phyloP scores from a whole-genome alignment of 371 early-diverging fungal species.

The Rhizomucor pusillus region DNA sequence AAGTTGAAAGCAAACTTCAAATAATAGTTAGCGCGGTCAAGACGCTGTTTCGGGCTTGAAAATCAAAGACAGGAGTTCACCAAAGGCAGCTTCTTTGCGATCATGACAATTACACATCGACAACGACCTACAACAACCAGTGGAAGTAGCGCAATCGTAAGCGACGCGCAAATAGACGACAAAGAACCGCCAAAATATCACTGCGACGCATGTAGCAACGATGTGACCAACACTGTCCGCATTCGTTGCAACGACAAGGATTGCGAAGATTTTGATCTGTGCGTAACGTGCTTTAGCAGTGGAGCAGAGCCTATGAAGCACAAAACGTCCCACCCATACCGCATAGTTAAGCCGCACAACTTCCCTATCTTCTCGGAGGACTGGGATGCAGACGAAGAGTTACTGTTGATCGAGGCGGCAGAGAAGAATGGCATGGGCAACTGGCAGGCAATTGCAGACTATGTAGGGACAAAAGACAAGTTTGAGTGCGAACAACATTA shows the following conservation, averaged over 20 bases:
- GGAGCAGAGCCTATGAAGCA: conserved; percentile 86
- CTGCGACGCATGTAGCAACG: conserved; percentile 91
- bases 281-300: conserved; percentile 90
- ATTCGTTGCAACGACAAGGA: conserved; percentile 81
- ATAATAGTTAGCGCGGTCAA: too few relatives aligned
- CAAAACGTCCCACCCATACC: conserved; percentile 84
- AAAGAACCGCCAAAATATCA: conserved; percentile 67
- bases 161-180: conserved; percentile 31
- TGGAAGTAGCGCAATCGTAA: conserved; percentile 19
- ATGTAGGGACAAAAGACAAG: conserved; percentile 88
- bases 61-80: too few relatives aligned
- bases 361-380: conserved; percentile 84
- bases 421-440: conserved; percentile 96
- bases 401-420: conserved; percentile 90
- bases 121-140: conserved; percentile 34
- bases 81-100: too few relatives aligned
- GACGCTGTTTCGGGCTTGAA: too few relatives aligned
- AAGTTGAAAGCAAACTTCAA: too few relatives aligned
- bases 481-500: conserved; percentile 94
- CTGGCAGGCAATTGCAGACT: conserved; percentile 94
- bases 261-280: conserved; percentile 95
- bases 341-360: conserved; percentile 82
- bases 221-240: conserved; percentile 86
- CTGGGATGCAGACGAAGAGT: conserved; percentile 98
- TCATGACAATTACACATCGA: conserved; percentile 51